Percentiles rank a stretch among this genome's conserved stretches.
Evolutionary conservation across 2,329 filamentous ascomycete genomes (phyloP).

Genomic region (Fusarium torulosum): DNA sequence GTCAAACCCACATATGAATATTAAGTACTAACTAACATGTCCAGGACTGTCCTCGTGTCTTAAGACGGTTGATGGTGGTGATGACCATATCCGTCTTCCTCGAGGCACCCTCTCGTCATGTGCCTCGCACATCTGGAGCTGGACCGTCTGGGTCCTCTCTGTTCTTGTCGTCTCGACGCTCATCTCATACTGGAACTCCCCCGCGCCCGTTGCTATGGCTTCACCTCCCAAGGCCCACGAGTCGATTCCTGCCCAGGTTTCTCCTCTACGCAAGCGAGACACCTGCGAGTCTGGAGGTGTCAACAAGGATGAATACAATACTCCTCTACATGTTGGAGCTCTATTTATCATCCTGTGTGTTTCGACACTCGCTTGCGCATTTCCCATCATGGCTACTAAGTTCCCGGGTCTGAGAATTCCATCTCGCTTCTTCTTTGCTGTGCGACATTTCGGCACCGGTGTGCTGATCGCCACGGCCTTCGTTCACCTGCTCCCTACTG

Average conservation of each 20-base stretch:
- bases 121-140: constrained; percentile 54
- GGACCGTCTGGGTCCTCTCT: constrained; percentile 58
- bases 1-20: constrained; percentile 7
- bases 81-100: constrained; percentile 55
- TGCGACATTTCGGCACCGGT: constrained; percentile 81
- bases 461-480: constrained; percentile 83
- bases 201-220: constrained; percentile 9
- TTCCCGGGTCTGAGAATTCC: constrained; percentile 68
- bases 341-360: constrained; percentile 63
- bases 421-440: constrained; percentile 66
- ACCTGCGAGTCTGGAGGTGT: constrained; percentile 50
- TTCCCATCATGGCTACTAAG: constrained; percentile 67
- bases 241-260: constrained; percentile 22
- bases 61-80: constrained; percentile 55
- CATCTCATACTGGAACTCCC: constrained; percentile 44
- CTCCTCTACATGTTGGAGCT: constrained; percentile 68
- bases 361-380: constrained; percentile 63
- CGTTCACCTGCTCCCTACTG: constrained; percentile 77
- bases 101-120: constrained; percentile 49
- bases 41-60: constrained; percentile 51
- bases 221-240: constrained; percentile 20
- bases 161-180: constrained; percentile 55
- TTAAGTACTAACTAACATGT: not conserved
- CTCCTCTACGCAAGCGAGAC: constrained; percentile 45
- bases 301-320: constrained; percentile 62